phyloP scores from a whole-genome alignment of 2,329 filamentous ascomycete genomes.

The Onygena corvina region DNA sequence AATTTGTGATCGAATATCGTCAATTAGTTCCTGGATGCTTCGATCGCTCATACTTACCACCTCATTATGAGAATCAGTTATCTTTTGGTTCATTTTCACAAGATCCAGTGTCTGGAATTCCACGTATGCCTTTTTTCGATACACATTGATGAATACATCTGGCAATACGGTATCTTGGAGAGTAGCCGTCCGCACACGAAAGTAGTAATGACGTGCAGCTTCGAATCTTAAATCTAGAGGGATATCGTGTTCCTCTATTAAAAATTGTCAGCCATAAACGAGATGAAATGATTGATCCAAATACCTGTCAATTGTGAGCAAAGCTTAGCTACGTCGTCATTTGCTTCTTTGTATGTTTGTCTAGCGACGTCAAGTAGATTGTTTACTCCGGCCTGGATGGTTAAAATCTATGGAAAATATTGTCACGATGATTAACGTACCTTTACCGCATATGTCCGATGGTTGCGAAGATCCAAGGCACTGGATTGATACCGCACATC shows the following conservation, averaged over 20 bases:
- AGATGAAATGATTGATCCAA: slow-evolving; percentile 10
- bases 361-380: slow-evolving; percentile 79
- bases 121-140: slow-evolving; percentile 58
- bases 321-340: slow-evolving; percentile 61
- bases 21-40: slow-evolving; percentile 59
- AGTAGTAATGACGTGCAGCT: slow-evolving; percentile 63
- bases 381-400: slow-evolving; percentile 57
- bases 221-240: slow-evolving; percentile 62
- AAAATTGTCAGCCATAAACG: slow-evolving; percentile 18
- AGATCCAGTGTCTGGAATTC: slow-evolving; percentile 82
- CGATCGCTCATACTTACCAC: slow-evolving; percentile 71
- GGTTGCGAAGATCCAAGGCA: slow-evolving; percentile 76
- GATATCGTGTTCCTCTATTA: slow-evolving; percentile 46
- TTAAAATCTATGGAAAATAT: slow-evolving; percentile 14
- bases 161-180: slow-evolving; percentile 51
- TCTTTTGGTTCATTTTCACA: slow-evolving; percentile 65
- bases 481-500: slow-evolving; percentile 67
- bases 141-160: slow-evolving; percentile 62
- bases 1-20: slow-evolving; percentile 58
- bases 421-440: slow-evolving; percentile 27
- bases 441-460: slow-evolving; percentile 80
- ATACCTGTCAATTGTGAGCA: slow-evolving; percentile 55
- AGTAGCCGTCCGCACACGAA: slow-evolving; percentile 52
- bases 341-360: slow-evolving; percentile 80
- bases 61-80: slow-evolving; percentile 71